Base-by-base conservation (phyloP, 1,284 basidiomycete genomes). In the Cryptococcus sp. region DNA sequence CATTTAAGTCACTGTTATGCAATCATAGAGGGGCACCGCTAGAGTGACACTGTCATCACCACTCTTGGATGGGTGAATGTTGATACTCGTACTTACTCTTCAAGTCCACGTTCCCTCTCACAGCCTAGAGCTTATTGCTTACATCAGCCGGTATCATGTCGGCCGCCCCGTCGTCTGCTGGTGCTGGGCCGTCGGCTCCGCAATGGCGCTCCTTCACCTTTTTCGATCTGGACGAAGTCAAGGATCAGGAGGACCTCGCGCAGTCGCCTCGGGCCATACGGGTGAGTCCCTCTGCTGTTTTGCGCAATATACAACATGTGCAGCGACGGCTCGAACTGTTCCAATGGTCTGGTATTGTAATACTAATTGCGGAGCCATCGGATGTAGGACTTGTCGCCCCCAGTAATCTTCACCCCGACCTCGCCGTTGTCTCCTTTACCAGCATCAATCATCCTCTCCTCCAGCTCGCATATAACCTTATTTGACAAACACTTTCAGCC, bases 181-280 rank as follows among this genome's bases (percentile, higher is more conserved):
- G 45, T 20, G 47, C 57, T n/a, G 61, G 61, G 3, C 57, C 56
- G 17, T 58, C 70, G 17, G 66, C 71, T 15, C 71, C 72, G 4
- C 73, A 75, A 65, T 91, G 88, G 85, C 84, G 88, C 42, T 89
- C 91, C 72, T 93, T 93, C 80, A 83, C 61, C 46, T 81, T 80
- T 74, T 81, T 80, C 61, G 74, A 78, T 54, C 53, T 71, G 13
- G 83, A 85, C 3, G 83, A 85, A 6, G 86, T 94, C 63, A 91
- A 87, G 75, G 92, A 93, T 72, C 80, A 84, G 1, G 87, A 93
- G 67, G 90, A 94, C 72, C 80, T 89, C 7, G 84, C 84, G 0
- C 86, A 83, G 56, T 80, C 87, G 2, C 91, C 91, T 0, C 85
- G 89, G 56, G 82, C 90, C 23, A 87, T 94, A 81, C 87, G 88